Evolutionary conservation across 1,284 basidiomycete genomes (phyloP), one percentile per base, ranked within the genome.

Genomic region (Malassezia restricta): DNA sequence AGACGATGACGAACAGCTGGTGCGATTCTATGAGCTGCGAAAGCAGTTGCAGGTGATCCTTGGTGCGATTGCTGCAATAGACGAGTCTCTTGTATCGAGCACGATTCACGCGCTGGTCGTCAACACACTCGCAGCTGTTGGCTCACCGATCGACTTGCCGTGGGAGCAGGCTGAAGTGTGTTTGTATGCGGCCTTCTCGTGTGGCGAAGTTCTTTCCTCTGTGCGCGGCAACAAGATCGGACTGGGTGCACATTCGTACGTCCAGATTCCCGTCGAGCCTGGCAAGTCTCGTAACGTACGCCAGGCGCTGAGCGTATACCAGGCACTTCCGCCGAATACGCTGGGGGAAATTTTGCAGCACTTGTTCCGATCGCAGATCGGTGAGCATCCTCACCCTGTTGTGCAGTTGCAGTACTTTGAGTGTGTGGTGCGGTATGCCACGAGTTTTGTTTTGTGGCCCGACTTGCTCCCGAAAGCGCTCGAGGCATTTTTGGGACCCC

Each of bases 141-240:
- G 82, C 61, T 69, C 71, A 32, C 77, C 78, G 33, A 81, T 75
- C 30, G 77, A 41, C 61, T 66, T 94, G 17, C 81, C 85, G 45
- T 99, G 95, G 95, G 84, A 91, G 68, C 85, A 94, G 65, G 86
- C 86, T 1, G 94, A 99, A 74, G 79, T 98, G 17, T 89, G 87
- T 0, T 77, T 95, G 14, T 89, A 89, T 72, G 80, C 96, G 28
- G 83, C 95, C 1, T 95, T 83, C 72, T 86, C 91, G 32, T 98
- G 89, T 66, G 91, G 90, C 38, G 92, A 98, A 46, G 63, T 73
- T 32, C 62, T 72, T 44, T 59, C 59, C 29, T 61, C 64, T 2
- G 60, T 68, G n/a, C 56, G 55, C 9, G 66, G 59, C 15, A 59
- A 63, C 48, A 73, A 73, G 50, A 57, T 62, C 11, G 70, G 68